Conservation (phyloP, 1,284 basidiomycete species). For the Ustilago cynodontis region DNA sequence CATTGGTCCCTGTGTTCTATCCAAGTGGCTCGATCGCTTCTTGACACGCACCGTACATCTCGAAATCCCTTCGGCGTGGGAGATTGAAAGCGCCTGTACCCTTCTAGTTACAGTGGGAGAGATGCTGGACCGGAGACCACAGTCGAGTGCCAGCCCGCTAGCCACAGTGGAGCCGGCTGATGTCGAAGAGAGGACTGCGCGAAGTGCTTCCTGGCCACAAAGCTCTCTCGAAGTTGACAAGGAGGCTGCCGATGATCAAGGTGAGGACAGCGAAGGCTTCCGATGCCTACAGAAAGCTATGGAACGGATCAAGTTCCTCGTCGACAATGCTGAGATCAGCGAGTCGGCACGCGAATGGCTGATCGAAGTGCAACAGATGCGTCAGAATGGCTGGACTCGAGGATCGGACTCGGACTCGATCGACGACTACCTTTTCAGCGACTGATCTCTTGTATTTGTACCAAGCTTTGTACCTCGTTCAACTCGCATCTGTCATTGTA, state of each 20-base stretch:
- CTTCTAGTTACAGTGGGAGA: conserved; percentile 53
- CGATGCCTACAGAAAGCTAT: conserved; percentile 18
- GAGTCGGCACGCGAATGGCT: conserved; percentile 30
- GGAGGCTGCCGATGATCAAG: neutral
- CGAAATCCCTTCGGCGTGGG: conserved; percentile 57
- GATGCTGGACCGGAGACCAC: conserved; percentile 29
- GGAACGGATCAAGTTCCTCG: conserved; percentile 25
- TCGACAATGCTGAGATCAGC: conserved; percentile 23
- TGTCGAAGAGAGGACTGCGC: neutral
- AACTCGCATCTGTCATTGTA: neutral
- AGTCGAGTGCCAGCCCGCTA: neutral
- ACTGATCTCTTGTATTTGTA: conserved; percentile 11
- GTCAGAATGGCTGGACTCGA: conserved; percentile 28
- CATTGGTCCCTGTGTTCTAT: conserved; percentile 6
- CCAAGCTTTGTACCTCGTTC: neutral
- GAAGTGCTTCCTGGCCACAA: neutral
- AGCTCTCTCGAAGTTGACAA: neutral
- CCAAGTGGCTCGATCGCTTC: conserved; percentile 56
- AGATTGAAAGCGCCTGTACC: conserved; percentile 61
- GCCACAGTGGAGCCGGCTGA: neutral
- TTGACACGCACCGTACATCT: conserved; percentile 53
- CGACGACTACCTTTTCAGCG: conserved; percentile 6
- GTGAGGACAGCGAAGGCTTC: neutral
- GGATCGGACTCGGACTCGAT: conserved; percentile 11
- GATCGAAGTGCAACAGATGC: conserved; percentile 25